A percentile compares a stretch with the other conserved stretches of the same genome.
Evolutionary conservation across 345 rosid species (phyloP).

Genomic region (Pseudoturritis turrita): DNA sequence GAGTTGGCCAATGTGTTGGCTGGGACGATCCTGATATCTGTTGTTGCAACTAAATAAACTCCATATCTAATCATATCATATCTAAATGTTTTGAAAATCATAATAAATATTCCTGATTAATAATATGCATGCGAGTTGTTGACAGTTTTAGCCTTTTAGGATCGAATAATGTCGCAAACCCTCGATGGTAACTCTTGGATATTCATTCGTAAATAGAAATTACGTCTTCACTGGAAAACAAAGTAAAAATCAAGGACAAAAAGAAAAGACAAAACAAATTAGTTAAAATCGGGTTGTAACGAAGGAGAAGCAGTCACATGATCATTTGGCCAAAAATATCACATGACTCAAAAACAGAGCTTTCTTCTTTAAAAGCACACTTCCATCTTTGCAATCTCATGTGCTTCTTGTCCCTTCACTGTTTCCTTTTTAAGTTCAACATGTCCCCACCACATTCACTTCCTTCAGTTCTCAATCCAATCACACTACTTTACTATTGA

Average conservation of each 20-base stretch:
- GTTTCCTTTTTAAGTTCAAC: constrained; percentile 8
- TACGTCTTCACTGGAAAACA: too few species aligned
- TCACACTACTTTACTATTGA: neutral
- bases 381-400: constrained; percentile 15
- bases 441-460: constrained; percentile 17
- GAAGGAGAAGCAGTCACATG: neutral
- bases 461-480: neutral
- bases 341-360: constrained; percentile 10
- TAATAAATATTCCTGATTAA: neutral
- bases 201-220: too few species aligned
- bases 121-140: too few species aligned
- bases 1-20: neutral
- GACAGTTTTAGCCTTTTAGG: too few species aligned
- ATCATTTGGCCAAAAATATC: constrained; percentile 4
- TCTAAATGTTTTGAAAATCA: neutral
- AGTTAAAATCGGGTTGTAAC: neutral
- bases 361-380: constrained; percentile 6
- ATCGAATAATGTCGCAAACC: too few species aligned
- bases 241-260: too few species aligned
- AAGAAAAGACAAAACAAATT: neutral
- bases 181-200: too few species aligned
- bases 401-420: constrained; percentile 27
- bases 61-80: neutral
- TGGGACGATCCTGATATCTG: neutral
- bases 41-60: neutral